Base-by-base conservation (phyloP, 495 filamentous ascomycete species). In the Antarctomyces pellizariae region DNA sequence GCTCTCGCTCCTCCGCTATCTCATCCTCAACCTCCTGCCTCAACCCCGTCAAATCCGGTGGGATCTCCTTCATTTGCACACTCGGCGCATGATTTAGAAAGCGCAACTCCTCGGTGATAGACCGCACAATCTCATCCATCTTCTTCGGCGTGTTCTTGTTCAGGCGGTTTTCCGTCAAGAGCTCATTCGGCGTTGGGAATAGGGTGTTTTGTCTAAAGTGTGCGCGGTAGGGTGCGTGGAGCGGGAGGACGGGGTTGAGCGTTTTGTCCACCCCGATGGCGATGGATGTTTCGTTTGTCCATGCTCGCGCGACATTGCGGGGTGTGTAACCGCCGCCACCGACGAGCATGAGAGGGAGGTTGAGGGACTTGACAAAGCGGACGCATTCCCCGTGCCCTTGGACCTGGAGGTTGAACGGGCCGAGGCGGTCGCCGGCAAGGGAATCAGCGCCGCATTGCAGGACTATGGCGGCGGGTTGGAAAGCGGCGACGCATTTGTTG, bases 311-410 rank as follows among this genome's bases (percentile, higher is more conserved):
- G 13, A 97, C 86, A 40, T 97, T 97, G 24, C 84, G 67, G 5
- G 86, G 78, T n/a, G 86, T 97, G 52, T 97, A 97, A 7, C 86
- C 86, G 29, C 86, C 86, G 20, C 86, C 86, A 14, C 86, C 86
- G 32, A 95, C 71, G 38, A 97, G 64, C 26, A 97, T 64, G 24
- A 95, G 53, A 13, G 83, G 86, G 0, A 86, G 49, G 10, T 59
- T 53, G 34, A 78, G 62, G 13, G 52, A 65, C 46, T 92, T 92
- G 43, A 76, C 74, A 44, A 69, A 91, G 22, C 67, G 66, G 34
- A 95, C 76, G 50, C 89, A 95, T 34, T 71, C 69, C 21, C 80
- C 86, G 50, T 97, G 86, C 4, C 80, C 83, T 38, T 70, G 64
- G 27, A 95, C 86, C 42, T 91, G 90, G 33, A 97, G 62, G 47